Evolutionary conservation across 75 land plant species (phyloP).

Genomic region (Azolla pinnata): DNA sequence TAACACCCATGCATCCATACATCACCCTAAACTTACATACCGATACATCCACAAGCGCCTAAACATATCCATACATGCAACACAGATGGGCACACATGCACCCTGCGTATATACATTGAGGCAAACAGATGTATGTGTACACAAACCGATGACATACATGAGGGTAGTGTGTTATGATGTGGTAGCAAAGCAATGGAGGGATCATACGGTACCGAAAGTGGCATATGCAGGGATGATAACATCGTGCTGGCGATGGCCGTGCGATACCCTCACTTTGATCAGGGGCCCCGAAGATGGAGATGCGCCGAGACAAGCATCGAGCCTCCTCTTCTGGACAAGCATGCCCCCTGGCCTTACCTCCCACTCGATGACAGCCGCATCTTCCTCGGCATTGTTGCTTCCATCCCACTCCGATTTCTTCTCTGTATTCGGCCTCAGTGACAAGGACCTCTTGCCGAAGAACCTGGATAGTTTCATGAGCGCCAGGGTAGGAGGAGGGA

Average conservation of each 20-base stretch:
- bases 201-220: constrained; percentile 81
- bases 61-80: no score
- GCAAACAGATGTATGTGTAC: no score
- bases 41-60: no score
- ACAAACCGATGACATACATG: no score
- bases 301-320: constrained; percentile 19
- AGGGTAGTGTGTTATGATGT: no score
- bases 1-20: no score
- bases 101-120: no score
- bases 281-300: constrained; percentile 30
- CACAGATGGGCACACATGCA: no score
- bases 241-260: constrained; percentile 56
- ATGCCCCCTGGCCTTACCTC: constrained; percentile 88
- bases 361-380: constrained; percentile 38
- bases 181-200: no score
- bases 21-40: no score
- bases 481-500: neutral
- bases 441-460: neutral
- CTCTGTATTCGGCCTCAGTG: neutral
- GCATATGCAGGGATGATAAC: constrained; percentile 52
- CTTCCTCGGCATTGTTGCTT: constrained; percentile 10
- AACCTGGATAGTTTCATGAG: neutral
- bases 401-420: neutral
- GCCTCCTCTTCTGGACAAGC: constrained; percentile 75
- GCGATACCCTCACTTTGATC: constrained; percentile 58